phyloP scores from a whole-genome alignment of 2,329 filamentous ascomycete species.

The Pseudogymnoascus sp. region DNA sequence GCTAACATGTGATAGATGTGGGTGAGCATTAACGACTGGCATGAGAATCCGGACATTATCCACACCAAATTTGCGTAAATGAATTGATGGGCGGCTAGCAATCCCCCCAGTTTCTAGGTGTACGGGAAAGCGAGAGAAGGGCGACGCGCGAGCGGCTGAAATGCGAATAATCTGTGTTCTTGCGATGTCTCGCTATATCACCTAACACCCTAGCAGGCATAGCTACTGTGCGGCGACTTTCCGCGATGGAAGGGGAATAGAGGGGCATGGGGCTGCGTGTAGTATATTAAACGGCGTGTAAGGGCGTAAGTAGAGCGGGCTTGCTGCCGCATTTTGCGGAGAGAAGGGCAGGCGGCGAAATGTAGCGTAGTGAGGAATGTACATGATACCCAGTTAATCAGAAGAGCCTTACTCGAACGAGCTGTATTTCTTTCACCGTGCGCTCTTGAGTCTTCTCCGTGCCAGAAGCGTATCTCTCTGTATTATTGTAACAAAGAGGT shows the following conservation, averaged over 20 bases:
- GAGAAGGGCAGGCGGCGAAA: neutral
- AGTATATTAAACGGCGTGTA: slow-evolving; percentile 5
- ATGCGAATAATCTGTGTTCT: neutral
- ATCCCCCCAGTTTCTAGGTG: neutral
- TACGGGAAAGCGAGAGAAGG: neutral
- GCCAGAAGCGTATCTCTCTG: too few species aligned
- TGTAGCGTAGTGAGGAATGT: slow-evolving; percentile 3
- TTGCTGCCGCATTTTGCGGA: neutral
- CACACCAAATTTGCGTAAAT: slow-evolving; percentile 86
- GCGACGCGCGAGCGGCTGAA: neutral
- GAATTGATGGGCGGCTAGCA: neutral
- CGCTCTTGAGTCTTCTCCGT: too few species aligned
- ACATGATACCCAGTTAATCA: slow-evolving; percentile 4
- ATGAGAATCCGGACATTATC: slow-evolving; percentile 98
- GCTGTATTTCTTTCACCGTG: neutral
- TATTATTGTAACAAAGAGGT: neutral
- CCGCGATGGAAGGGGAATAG: neutral
- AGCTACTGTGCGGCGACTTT: neutral
- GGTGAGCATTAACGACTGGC: slow-evolving; percentile 99
- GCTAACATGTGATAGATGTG: slow-evolving; percentile 66
- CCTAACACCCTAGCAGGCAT: neutral
- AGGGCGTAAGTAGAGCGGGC: neutral
- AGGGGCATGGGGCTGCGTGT: neutral
- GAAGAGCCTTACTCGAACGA: neutral
- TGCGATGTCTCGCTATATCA: neutral